Evolutionary conservation across 805 yeast genomes (phyloP), one percentile per base, ranked within the genome.

Genomic region (Candida boidinii): DNA sequence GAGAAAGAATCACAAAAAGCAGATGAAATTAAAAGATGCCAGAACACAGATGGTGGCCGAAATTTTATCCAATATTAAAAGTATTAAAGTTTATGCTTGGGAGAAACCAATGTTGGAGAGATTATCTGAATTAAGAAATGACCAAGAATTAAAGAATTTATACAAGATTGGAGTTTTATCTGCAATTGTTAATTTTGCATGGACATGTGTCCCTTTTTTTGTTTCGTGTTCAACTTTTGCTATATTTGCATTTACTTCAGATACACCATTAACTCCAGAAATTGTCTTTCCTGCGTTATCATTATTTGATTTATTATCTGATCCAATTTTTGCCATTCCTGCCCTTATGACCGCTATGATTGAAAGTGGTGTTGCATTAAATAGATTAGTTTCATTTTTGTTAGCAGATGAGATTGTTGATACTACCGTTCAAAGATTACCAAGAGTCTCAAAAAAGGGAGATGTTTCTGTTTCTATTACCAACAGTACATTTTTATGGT

Each of bases 31-130:
- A 36, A 79, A 76, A 40, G 87, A 79, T 49, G 54, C 55, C 16
- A 64, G 88, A 56, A 70, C 79, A 3, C 65, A 70, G 13, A 55
- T 68, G 15, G 71, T 75, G n/a, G 64, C 71, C 13, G 88, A 79
- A 43, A 61, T 79, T 10, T 50, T 79, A 31, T 62, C 65, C 24
- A 66, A 77, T 20, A 73, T 79, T 31, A 79, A 78, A 45, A 67
- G 77, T 33, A 72, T 79, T 42, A 79, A 79, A 45, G 54, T 79
- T 18, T 79, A 77, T 45, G 74, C 82, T 0, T 79, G 84, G 81
- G 88, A 79, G 48, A 56, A 58, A 22, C 79, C 85, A 17, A 74
- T 78, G 76, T 44, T 74, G 23, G 56, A 60, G 15, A 70, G 68
- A 39, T 52, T 79, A 10, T 45, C 59, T 9, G 67, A 65, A 36